Evolutionary conservation across 768 basidiomycete species (phyloP).

Genomic region (Rhodocollybia butyracea): DNA sequence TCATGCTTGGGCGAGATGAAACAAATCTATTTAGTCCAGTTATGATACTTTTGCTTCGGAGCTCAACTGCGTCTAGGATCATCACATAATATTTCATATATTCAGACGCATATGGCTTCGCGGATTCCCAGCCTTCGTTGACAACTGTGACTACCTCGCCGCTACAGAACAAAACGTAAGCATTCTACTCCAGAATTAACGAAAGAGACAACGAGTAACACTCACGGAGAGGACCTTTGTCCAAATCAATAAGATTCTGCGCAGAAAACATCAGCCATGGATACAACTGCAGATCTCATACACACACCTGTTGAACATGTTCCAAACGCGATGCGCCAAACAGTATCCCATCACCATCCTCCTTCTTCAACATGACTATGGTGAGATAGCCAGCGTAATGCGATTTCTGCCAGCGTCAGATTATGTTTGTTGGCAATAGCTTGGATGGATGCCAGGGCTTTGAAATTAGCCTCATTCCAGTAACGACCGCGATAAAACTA

Average conservation of each 20-base stretch:
- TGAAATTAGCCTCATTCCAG: slow-evolving; percentile 54
- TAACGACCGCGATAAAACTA: slow-evolving; percentile 46
- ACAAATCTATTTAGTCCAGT: too few relatives aligned
- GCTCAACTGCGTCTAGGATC: too few relatives aligned
- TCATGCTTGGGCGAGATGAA: too few relatives aligned
- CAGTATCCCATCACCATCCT: slow-evolving; percentile 48
- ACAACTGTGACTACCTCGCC: neutral
- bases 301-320: slow-evolving; percentile 8
- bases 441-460: slow-evolving; percentile 41
- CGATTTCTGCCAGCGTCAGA: slow-evolving; percentile 50
- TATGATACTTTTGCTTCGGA: too few relatives aligned
- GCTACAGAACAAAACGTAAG: neutral
- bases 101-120: neutral
- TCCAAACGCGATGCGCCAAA: slow-evolving; percentile 56
- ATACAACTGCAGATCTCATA: slow-evolving; percentile 31
- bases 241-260: slow-evolving; percentile 4
- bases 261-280: neutral
- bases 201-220: neutral
- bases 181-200: neutral
- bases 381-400: slow-evolving; percentile 59
- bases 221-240: slow-evolving; percentile 7
- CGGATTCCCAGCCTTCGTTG: neutral
- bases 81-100: too few relatives aligned
- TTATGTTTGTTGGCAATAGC: slow-evolving; percentile 42
- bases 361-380: slow-evolving; percentile 48